Evolutionary conservation across 352 stramenopile genomes (phyloP), one percentile per base, ranked within the genome.

Genomic region (Globisporangium cederbergense): DNA sequence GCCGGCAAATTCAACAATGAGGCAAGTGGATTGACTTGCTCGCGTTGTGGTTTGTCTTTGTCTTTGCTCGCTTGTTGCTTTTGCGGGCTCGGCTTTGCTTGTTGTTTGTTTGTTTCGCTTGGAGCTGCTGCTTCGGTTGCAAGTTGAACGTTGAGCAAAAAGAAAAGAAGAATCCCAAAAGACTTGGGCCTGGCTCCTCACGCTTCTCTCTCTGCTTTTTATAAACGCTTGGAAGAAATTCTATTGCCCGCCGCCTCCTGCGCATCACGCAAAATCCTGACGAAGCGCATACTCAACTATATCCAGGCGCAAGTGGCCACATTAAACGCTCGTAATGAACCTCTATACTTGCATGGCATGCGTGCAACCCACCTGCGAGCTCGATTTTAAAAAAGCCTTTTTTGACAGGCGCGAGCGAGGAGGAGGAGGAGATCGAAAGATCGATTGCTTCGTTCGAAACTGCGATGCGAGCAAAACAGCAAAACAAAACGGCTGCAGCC

Each of bases 1-100:
- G 54, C 32, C 18, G 47, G 74, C 73, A 75, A 78, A 83, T 73
- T 85, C 72, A 85, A 82, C 73, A 85, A 83, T 82, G 74, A 71
- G 22, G 22, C 18, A 55, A n/a, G 36, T 47, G 38, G 52, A 61
- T 53, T 66, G 61, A 61, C 28, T 45, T 51, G 50, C 47, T 62
- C 52, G 40, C 25, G 51, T 3, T 34, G 25, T 53, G 13, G 13
- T 53, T 53, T 53, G 25, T 4, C 43, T 22, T 28, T 30, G 22
- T 3, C n/a, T 51, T 25, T 52, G 46, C 18, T 28, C 25, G 25
- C 43, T 49, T 20, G 42, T 16, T n/a, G 14, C 43, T 22, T 28
- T 30, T 28, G 13, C n/a, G 25, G 6, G 46, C 46, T 18, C 5
- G 22, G 7, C n/a, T 51, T 25, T 28, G 25, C 45, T 50, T 13